Base-by-base conservation (phyloP, 331 rosid genomes). In the Rosa hybrid region DNA sequence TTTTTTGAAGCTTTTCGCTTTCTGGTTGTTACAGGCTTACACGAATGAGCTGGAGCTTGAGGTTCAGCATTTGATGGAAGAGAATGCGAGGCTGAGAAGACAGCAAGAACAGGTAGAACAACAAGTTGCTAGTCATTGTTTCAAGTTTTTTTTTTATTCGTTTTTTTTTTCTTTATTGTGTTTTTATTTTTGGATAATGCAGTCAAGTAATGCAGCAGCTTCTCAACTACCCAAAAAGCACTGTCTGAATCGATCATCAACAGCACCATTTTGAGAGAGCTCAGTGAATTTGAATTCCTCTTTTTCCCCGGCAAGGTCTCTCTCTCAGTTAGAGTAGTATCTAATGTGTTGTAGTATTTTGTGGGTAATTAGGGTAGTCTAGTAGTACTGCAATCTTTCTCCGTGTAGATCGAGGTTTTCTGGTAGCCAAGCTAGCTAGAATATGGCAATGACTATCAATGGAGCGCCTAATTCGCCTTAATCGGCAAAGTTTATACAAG, bases 221-320 rank as follows among this genome's bases (percentile, higher is more conserved):
- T 49, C 81, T 39, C 87, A 81, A 44, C 82, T 80, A 27, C 87
- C 87, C 71, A 91, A 86, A 84, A 95, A 83, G 86, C 71, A 71
- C 7, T 50, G 60, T 18, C 89, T 93, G 20, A 75, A 80, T n/a
- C 79, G 99, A 82, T 71, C 98, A 18, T 80, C 81, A n/a, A 90
- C 99, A 3, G 95, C 97, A 51, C 97, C 97, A 46, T 93, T 95
- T 89, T 95, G 86, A 90, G 77, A 49, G 68, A 68, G 54, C 72
- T 62, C 42, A n/a, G 17, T 2, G 68, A 77, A 48, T 75, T 75
- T 25, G 48, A 46, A 25, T 48, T 17, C 13, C n/a, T 12, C 50
- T 4, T 44, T 39, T 10, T 1, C 38, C 12, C 57, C 59, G 12
- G 59, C 65, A 59, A 48, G 34, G 56, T 62, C 84, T 63, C 69